Base-by-base conservation (phyloP, 345 rosid genomes). In the Balakata baccata region DNA sequence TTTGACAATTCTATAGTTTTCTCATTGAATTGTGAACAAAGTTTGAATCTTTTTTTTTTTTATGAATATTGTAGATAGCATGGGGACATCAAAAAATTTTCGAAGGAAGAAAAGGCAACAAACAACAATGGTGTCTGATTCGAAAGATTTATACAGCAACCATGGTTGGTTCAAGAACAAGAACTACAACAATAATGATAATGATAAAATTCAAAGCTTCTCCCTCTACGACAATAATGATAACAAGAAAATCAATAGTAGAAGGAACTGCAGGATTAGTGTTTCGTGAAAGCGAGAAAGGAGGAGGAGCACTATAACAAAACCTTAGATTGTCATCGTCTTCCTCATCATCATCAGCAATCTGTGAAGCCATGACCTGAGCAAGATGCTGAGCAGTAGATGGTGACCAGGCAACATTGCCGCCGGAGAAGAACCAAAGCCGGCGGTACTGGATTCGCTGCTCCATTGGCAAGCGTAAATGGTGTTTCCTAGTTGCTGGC, bases 351-450 rank as follows among this genome's bases (percentile, higher is more conserved):
- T 89, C 93, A 41, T 86, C 92, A 41, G 92, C 83, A 67, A 85
- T 78, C 78, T 91, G 96, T 25, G 90, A 91, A 50, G 99, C 99
- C 99, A 95, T 95, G 23, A 90, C 98, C 71, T 91, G 93, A 64
- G 99, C 98, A 2, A 95, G 81, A 10, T 94, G 93, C 82, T 87
- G 96, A 12, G 99, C 96, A 5, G 99, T 98, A 2, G 74, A 3
- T 43, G 71, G 37, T 73, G 76, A 3, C 54, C 76, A 64, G 67
- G 70, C 52, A 67, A 75, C 75, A 64, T 51, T 71, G 58, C 14
- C 0, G 59, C 64, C 7, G 73, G 60, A 25, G 70, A 54, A 10
- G 53, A 3, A 16, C 23, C 53, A 17, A 63, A 7, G 58, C 47
- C 71, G 69, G 63, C 10, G 41, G 29, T 1, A 29, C 52, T 67